Evolutionary conservation across 2,329 filamentous ascomycete genomes (phyloP).

Genomic region (Penicillium digitatum): DNA sequence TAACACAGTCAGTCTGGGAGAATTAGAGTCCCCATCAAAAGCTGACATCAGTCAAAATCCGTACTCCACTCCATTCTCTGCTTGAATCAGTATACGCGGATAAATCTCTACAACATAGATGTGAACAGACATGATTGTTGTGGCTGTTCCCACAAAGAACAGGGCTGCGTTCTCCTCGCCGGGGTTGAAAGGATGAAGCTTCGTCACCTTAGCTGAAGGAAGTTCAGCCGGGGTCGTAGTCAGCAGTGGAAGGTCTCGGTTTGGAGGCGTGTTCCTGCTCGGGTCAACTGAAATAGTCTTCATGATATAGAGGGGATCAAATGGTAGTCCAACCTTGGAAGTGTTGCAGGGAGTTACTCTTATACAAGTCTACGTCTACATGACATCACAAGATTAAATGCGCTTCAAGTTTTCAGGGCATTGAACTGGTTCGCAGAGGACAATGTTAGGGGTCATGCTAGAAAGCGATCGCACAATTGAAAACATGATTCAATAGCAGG

Average conservation of each 20-base stretch:
- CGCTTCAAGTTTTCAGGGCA: too few species aligned
- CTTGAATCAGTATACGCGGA: conserved; percentile 1
- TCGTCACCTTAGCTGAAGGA: conserved; percentile 45
- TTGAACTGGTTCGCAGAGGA: too few species aligned
- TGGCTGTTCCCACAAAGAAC: conserved; percentile 42
- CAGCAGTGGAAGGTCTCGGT: conserved; percentile 32
- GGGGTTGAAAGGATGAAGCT: conserved; percentile 39
- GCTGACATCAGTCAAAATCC: conserved; percentile 41
- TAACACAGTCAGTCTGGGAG: conserved; percentile 20
- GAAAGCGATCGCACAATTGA: too few species aligned
- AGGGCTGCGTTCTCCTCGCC: conserved; percentile 37
- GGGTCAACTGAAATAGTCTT: conserved; percentile 34
- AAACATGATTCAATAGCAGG: too few species aligned
- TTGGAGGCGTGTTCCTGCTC: conserved; percentile 35
- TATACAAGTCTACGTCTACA: not conserved
- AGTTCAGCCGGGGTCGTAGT: conserved; percentile 32
- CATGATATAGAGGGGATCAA: conserved; percentile 1
- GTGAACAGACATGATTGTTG: conserved; percentile 33
- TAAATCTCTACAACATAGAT: not conserved
- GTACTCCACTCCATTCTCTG: conserved; percentile 41
- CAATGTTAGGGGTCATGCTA: too few species aligned
- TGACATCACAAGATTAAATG: not conserved
- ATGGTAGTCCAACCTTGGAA: too few species aligned
- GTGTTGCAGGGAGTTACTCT: too few species aligned
- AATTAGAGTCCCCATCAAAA: not conserved